Evolutionary conservation across 1,284 basidiomycete genomes (phyloP), one percentile per base, ranked within the genome.

Genomic region (Inonotus hispidus): DNA sequence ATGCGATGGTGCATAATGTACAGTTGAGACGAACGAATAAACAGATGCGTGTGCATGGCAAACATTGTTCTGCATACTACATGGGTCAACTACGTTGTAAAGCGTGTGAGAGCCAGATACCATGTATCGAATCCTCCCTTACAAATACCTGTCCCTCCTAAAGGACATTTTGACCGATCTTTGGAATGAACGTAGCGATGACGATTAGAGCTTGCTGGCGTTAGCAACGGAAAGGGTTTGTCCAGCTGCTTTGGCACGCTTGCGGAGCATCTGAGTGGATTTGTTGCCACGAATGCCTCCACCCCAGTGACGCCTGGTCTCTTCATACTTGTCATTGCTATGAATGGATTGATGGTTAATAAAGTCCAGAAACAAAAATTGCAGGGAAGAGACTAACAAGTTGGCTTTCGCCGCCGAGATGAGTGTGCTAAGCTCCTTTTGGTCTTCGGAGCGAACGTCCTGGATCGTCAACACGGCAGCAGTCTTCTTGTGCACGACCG

Each of bases 401-500:
- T 99, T 99, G 69, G 94, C 92, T 84, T 98, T 98, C 71, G 93
- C 88, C 66, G 95, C 95, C 68, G 86, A 89, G 73, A 98, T 84
- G 69, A 99, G 82, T 69, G 91, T 96, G 61, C 93, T 89, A 59
- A 98, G 90, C 70, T 98, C 95, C 67, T 92, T 88, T 74, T 89
- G 81, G 80, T 98, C 96, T 79, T 98, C 96, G 72, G 88, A 91
- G 77, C 87, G 88, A 71, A 98, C 95, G 58, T 98, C 94, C 79
- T 96, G 92, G 68, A 99, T 78, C 56, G 91, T 89, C 63, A 95
- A 78, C 65, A 97, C 90, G 64, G 95, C 91, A 59, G 94, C 87
- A 62, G 95, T 98, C 88, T 98, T 98, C 87, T 98, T 97, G 87
- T 95, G 92, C 57, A 95, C 94, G 63, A 96, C 92, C 14, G 93